Base-by-base conservation (phyloP, 139 green algal genomes). In the Chlamydomonas sp. region DNA sequence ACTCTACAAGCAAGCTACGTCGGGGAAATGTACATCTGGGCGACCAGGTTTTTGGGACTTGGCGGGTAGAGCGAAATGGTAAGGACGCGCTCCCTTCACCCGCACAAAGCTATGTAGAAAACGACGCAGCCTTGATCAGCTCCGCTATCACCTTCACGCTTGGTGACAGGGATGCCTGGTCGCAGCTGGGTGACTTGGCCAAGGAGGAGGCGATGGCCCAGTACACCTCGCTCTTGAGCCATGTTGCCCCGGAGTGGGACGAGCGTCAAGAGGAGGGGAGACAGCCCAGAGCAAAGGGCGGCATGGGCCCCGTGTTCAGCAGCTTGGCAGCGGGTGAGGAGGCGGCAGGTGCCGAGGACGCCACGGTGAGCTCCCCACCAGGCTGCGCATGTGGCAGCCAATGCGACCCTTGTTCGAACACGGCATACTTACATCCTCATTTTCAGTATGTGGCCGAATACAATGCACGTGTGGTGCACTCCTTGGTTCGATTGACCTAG, bases 301-400 rank as follows among this genome's bases (percentile, higher is more conserved):
- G 17, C 2, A 86, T 90, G 86, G 86, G 86, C 8, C 79, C 86
- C 2, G 86, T 90, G 3, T 90, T 90, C 79, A 90, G 86, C 79
- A 76, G 59, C 31, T 49, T 90, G 2, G 86, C 86, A 3, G 83
- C 83, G 18, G 83, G 59, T 5, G 73, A 80, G 14, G 83, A 87
- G 31, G 83, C 61, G 59, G 15, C 58, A 8, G 58, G 61, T 59
- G 69, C 10, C 60, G 49, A 90, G 7, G 77, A 83, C 0, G 68
- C 60, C 31, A 66, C 77, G n/a, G 72, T 62, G 17, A 31, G 20
- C 18, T 49, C 63, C 4, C 17, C 63, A 14, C 18, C 14, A 49
- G 4, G 4, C 10, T 12, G 16, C 31, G n/a, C 83, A 79, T 20
- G 84, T n/a, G n/a, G 72, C 10, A 31, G 64, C 58, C 58, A 81